phyloP scores from a whole-genome alignment of 345 rosid species.

The Citrus medica region DNA sequence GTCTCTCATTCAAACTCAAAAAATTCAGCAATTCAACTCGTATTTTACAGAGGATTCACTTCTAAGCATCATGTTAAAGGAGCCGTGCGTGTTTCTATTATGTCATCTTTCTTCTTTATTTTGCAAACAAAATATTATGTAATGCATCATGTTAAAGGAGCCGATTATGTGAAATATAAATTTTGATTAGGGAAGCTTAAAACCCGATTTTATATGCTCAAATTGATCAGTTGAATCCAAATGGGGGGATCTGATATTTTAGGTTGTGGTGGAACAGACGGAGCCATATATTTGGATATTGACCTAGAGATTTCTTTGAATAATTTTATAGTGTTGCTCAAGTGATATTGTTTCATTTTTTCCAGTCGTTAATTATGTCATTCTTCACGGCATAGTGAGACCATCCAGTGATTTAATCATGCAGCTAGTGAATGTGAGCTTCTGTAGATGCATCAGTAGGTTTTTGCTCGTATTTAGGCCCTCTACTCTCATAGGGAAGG shows the following conservation, averaged over 20 bases:
- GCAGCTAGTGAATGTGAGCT: not conserved
- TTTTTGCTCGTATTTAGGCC: not conserved
- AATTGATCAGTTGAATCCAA: not conserved
- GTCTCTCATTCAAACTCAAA: slow-evolving; percentile 5
- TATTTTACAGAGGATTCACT: slow-evolving; percentile 27
- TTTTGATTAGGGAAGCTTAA: not conserved
- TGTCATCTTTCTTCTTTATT: too few species aligned
- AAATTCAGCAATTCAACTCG: slow-evolving; percentile 7
- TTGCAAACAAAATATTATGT: too few species aligned
- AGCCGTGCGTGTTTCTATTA: too few species aligned
- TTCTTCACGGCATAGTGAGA: too few species aligned
- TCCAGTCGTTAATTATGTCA: too few species aligned
- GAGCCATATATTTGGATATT: not conserved
- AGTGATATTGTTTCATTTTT: too few species aligned
- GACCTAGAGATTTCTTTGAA: not conserved
- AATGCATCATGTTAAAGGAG: not conserved
- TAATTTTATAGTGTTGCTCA: not conserved
- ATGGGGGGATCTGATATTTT: not conserved
- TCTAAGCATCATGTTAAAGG: slow-evolving; percentile 39
- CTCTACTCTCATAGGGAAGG: too few species aligned
- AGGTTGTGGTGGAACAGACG: not conserved
- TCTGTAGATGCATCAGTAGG: not conserved
- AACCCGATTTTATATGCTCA: not conserved
- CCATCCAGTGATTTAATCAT: too few species aligned
- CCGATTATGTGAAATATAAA: not conserved